Conservation (phyloP, 1,284 basidiomycete species). For the Rhodotorula sp. region DNA sequence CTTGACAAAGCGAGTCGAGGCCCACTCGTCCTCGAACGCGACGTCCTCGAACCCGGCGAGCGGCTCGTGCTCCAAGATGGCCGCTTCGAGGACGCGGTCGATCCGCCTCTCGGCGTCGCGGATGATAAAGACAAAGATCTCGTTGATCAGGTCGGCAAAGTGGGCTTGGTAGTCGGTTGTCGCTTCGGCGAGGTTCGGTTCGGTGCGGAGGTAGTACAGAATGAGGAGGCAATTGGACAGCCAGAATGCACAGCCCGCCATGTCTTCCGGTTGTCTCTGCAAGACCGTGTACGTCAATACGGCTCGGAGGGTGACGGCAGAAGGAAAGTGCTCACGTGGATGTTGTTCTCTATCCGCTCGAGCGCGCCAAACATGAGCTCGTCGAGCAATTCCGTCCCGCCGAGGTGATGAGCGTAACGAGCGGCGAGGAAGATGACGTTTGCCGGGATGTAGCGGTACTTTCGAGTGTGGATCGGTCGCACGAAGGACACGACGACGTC, state of each 20-base stretch:
- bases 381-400: constrained; percentile 77
- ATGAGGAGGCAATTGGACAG: constrained; percentile 85
- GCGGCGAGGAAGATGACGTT: constrained; percentile 59
- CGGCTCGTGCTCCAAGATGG: constrained; percentile 80
- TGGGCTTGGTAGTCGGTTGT: constrained; percentile 36
- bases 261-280: constrained; percentile 76
- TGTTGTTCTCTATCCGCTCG: constrained; percentile 84
- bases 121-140: constrained; percentile 94
- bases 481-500: constrained; percentile 70
- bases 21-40: constrained; percentile 94
- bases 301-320: not conserved
- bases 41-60: constrained; percentile 73
- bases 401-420: constrained; percentile 72
- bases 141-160: constrained; percentile 84
- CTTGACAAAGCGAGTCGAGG: constrained; percentile 65
- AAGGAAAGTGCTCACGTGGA: constrained; percentile 63
- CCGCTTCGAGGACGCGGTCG: constrained; percentile 77
- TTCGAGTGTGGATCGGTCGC: constrained; percentile 56
- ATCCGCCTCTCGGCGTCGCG: constrained; percentile 86
- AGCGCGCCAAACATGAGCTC: constrained; percentile 86
- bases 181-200: constrained; percentile 49
- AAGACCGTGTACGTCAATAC: not conserved
- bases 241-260: constrained; percentile 89
- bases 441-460: constrained; percentile 49
- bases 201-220: constrained; percentile 84